Evolutionary conservation across 2,329 filamentous ascomycete species (phyloP).

Genomic region (Neoascochyta sp.): DNA sequence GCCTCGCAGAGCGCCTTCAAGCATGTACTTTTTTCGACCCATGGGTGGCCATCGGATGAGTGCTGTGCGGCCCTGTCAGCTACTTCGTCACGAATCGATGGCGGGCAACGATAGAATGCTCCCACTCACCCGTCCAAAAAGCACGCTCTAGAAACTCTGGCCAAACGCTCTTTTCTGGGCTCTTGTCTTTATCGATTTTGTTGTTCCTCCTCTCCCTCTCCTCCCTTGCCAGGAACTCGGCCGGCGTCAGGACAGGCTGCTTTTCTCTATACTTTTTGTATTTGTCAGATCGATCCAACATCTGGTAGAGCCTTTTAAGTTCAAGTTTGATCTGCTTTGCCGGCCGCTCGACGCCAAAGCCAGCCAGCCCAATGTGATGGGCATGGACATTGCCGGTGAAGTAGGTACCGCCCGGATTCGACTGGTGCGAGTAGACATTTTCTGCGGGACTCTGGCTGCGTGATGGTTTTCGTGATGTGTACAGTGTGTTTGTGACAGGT

Average conservation of each 20-base stretch:
- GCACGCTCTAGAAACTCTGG: constrained; percentile 47
- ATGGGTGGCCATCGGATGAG: constrained; percentile 55
- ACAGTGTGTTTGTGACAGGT: constrained; percentile 8
- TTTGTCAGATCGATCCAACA: constrained; percentile 36
- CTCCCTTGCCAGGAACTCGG: constrained; percentile 19
- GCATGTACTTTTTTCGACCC: constrained; percentile 52
- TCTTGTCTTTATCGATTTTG: constrained; percentile 15
- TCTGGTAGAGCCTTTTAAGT: constrained; percentile 25
- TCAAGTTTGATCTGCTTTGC: constrained; percentile 30
- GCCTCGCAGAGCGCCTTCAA: constrained; percentile 52
- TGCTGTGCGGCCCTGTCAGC: constrained; percentile 10
- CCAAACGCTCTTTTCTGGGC: constrained; percentile 40
- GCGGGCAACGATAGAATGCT: neutral
- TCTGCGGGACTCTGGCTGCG: constrained; percentile 28
- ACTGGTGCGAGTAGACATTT: constrained; percentile 19
- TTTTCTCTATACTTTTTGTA: constrained; percentile 47
- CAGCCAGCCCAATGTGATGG: constrained; percentile 20
- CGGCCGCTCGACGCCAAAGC: constrained; percentile 19
- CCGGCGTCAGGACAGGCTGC: constrained; percentile 28
- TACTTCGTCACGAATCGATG: too few species aligned
- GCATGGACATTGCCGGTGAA: constrained; percentile 23
- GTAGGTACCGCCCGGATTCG: constrained; percentile 18
- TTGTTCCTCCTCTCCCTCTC: constrained; percentile 12
- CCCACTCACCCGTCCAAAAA: constrained; percentile 46
- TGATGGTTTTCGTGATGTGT: constrained; percentile 28